Percentiles rank a stretch among this genome's conserved stretches.
Conservation (phyloP, 1,139 yeast genomes). For the Sugiyamaella grinbergsii region DNA sequence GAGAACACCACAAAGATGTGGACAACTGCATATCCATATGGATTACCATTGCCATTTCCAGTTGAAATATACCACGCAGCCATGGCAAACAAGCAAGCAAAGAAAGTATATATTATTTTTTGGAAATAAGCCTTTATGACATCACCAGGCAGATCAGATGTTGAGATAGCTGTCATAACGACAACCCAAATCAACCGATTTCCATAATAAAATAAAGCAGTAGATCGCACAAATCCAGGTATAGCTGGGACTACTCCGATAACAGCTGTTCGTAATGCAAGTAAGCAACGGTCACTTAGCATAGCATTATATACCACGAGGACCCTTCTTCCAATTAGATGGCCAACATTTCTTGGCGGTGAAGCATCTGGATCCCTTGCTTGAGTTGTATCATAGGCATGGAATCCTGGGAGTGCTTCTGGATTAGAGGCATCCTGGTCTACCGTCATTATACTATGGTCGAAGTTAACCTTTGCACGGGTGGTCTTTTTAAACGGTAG, state of each 20-base stretch:
- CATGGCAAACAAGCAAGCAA: conserved; percentile 40
- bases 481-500: conserved; percentile 26
- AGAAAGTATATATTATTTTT: conserved; percentile 37
- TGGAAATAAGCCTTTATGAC: conserved; percentile 38
- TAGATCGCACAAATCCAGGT: conserved; percentile 37
- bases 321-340: conserved; percentile 34
- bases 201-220: conserved; percentile 36
- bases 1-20: conserved; percentile 35
- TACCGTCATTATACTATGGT: conserved; percentile 16
- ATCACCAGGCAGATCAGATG: conserved; percentile 41
- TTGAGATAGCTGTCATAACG: conserved; percentile 40
- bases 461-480: conserved; percentile 15
- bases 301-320: conserved; percentile 24
- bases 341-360: conserved; percentile 39
- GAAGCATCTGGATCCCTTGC: conserved; percentile 41
- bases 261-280: conserved; percentile 36
- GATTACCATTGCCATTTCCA: conserved; percentile 40
- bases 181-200: conserved; percentile 42
- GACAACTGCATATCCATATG: conserved; percentile 41
- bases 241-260: conserved; percentile 33
- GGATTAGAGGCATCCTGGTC: conserved; percentile 20
- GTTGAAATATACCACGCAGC: conserved; percentile 43
- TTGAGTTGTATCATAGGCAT: conserved; percentile 25
- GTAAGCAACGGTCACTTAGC: conserved; percentile 30
- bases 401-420: conserved; percentile 20